Percentiles rank a stretch among this genome's conserved stretches.
Conservation (phyloP, 768 basidiomycete genomes). For the Tricholoma sp. region DNA sequence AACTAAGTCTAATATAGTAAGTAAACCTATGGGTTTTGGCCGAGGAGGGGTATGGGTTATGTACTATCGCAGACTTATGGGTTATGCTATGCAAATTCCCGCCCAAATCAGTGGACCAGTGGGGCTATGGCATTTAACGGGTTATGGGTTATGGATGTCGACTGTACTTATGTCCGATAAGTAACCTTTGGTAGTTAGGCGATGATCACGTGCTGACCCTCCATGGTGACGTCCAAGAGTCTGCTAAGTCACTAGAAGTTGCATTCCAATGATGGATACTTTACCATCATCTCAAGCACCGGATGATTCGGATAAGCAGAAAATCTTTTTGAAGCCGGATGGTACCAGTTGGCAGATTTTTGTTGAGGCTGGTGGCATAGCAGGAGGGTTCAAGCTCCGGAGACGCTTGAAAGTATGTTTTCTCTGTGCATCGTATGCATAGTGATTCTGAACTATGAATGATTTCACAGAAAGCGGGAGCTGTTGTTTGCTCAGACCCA, state of each 20-base stretch:
- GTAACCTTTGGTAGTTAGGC: no score
- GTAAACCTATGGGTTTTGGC: no score
- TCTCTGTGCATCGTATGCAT: not conserved
- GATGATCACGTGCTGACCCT: not conserved
- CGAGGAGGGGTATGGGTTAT: no score
- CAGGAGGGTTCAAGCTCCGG: conserved; percentile 45
- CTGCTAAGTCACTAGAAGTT: not conserved
- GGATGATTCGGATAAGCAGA: not conserved
- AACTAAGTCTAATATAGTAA: no score
- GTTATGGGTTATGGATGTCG: no score
- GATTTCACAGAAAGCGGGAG: conserved; percentile 46
- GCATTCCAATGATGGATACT: not conserved
- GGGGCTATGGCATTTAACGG: no score
- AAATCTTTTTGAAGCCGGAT: conserved; percentile 31
- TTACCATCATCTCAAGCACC: not conserved
- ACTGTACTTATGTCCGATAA: no score
- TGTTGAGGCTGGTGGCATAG: conserved; percentile 51
- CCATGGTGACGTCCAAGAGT: no score
- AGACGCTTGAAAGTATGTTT: conserved; percentile 41
- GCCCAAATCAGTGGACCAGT: no score
- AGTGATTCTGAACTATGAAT: conserved; percentile 1
- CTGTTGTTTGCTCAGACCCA: conserved; percentile 43
- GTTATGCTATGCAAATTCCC: no score
- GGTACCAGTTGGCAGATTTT: conserved; percentile 46
- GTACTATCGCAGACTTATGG: no score